Evolutionary conservation across 139 green algal species (phyloP), one percentile per base, ranked within the genome.

Genomic region (Tetradesmus obliquus): DNA sequence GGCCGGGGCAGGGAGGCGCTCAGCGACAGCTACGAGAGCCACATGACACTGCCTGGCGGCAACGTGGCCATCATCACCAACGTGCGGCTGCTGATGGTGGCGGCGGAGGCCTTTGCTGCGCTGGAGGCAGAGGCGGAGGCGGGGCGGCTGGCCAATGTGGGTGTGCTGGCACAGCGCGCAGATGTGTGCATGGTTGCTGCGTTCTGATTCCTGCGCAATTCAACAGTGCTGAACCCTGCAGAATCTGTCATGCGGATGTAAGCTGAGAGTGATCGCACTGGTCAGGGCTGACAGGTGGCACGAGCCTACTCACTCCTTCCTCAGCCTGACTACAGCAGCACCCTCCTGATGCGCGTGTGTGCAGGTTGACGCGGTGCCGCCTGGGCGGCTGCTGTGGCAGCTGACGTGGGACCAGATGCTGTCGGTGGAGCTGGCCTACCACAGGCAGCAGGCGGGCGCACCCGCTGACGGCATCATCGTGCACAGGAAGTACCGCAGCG

Each of bases 41-140:
- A 99, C 92, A 95, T 96, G 88, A 76, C 97, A 84, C 94, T 99
- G 88, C 96, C 96, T 4, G 90, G 94, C 0, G 89, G 95, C 32
- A 91, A 91, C 5, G 96, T 97, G 57, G 83, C 96, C 45, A 85
- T 99, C 66, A 92, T 98, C 84, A 99, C 96, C 55, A 96, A 96
- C 88, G 84, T 79, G 54, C 88, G 96, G 17, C 82, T 95, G 51
- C 88, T 98, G 91, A 93, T 97, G 86, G 82, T 99, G 80, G 13
- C 92, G 66, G 96, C 96, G 2, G 71, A 91, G 90, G 91, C 83
- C 8, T 97, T 98, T 93, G 93, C 94, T 10, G 53, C 86, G 54
- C 90, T 97, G 82, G 94, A 98, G 83, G 19, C 72, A 1, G 32
- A 71, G 0, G 92, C 93, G 13, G 72, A 94, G 51, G 71, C 71